A percentile compares a stretch with the other conserved stretches of the same genome.
Conservation (phyloP, 495 filamentous ascomycete species). For the Acidiella bohemica region DNA sequence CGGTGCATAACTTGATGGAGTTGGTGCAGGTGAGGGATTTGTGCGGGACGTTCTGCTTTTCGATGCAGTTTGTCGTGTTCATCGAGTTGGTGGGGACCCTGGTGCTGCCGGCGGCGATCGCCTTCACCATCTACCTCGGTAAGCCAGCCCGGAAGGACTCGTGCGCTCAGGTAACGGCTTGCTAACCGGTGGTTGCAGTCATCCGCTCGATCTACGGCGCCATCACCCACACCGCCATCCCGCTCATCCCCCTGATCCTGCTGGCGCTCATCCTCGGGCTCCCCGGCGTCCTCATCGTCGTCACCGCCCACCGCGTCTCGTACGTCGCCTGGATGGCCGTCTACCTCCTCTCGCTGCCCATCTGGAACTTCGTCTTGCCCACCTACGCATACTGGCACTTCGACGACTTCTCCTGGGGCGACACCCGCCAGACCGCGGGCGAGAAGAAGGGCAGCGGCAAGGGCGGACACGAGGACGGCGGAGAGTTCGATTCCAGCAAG, state of each 20-base stretch:
- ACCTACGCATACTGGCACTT: constrained; percentile 99
- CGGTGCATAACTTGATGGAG: constrained; percentile 97
- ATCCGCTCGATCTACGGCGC: constrained; percentile 78
- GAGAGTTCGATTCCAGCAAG: constrained; percentile 19
- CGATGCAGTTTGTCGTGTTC: constrained; percentile 97
- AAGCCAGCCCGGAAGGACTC: too few species aligned
- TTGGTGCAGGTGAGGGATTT: constrained; percentile 89
- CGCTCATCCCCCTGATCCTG: constrained; percentile 82
- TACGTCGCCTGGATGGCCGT: constrained; percentile 97
- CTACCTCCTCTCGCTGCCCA: constrained; percentile 81
- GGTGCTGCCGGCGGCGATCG: constrained; percentile 88
- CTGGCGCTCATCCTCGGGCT: constrained; percentile 86
- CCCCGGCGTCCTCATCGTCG: constrained; percentile 80
- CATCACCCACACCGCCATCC: constrained; percentile 33
- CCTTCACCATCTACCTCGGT: constrained; percentile 93
- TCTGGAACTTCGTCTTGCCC: constrained; percentile 97
- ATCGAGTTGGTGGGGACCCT: constrained; percentile 91
- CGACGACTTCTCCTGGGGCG: constrained; percentile 99
- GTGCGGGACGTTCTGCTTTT: constrained; percentile 99
- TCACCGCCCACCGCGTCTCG: constrained; percentile 87
- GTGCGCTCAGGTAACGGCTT: too few species aligned
- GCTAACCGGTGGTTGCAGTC: constrained; percentile 35
- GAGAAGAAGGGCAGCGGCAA: constrained; percentile 76
- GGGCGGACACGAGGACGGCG: constrained; percentile 52
- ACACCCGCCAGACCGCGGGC: constrained; percentile 88